Percentiles rank a stretch among this genome's conserved stretches.
Conservation (phyloP, 176 grass and related monocot species). For the Juncus inflexus region DNA sequence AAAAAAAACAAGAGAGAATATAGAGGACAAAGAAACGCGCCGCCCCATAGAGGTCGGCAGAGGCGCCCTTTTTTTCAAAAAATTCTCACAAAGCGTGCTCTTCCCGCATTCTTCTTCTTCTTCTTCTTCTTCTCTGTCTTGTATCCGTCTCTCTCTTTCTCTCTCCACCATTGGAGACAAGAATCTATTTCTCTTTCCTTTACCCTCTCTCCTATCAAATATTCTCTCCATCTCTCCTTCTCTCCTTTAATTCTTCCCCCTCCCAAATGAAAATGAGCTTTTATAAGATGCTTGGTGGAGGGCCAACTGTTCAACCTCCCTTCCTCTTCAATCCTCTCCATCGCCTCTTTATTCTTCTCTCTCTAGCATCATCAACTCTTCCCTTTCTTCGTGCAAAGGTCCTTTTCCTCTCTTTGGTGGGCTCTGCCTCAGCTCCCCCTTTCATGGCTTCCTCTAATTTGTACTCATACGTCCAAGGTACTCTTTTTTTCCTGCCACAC, state of each 20-base stretch:
- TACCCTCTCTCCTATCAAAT: constrained; percentile 7
- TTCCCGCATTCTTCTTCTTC: constrained; percentile 36
- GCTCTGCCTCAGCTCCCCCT: background rate
- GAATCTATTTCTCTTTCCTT: constrained; percentile 20
- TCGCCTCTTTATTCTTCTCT: constrained; percentile 16
- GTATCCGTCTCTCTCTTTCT: background rate
- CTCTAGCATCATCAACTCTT: background rate
- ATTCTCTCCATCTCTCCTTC: constrained; percentile 2
- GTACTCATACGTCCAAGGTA: too few relatives aligned
- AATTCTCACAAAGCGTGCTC: constrained; percentile 41
- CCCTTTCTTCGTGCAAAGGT: constrained; percentile 20
- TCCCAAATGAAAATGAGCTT: constrained; percentile 1
- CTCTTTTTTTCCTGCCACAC: too few relatives aligned
- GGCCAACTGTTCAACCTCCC: background rate
- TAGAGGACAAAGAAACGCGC: too few relatives aligned
- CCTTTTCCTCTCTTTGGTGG: constrained; percentile 1
- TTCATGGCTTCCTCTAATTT: constrained; percentile 32
- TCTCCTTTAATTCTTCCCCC: constrained; percentile 8
- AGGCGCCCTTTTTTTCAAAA: background rate
- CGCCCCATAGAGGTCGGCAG: too few relatives aligned
- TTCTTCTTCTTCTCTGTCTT: background rate
- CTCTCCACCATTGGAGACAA: constrained; percentile 16
- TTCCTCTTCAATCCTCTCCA: constrained; percentile 17
- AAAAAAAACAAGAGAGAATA: too few relatives aligned
- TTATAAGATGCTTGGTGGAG: constrained; percentile 19